Percentiles rank a stretch among this genome's conserved stretches.
phyloP scores from a whole-genome alignment of 2,329 filamentous ascomycete genomes.

The Myriangium duriaei region DNA sequence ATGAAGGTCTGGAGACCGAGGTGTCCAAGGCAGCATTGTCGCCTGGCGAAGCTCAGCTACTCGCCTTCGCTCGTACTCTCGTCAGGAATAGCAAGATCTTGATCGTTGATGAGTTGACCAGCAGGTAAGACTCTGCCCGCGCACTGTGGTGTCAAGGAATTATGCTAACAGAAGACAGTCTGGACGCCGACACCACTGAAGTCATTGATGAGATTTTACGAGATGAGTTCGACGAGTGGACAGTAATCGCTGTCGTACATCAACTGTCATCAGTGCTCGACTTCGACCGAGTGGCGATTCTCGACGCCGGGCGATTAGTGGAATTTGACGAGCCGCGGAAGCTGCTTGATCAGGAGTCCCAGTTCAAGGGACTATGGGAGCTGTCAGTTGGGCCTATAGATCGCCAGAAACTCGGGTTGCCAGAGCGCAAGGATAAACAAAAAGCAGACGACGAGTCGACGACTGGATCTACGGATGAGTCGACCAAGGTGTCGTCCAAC shows the following conservation, averaged over 20 bases:
- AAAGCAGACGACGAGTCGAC: too few species aligned
- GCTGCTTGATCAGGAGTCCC: conserved; percentile 12
- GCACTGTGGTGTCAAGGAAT: not conserved
- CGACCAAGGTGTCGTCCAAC: too few species aligned
- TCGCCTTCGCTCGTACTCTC: conserved; percentile 36
- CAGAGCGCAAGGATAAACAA: not conserved
- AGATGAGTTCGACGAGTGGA: conserved; percentile 42
- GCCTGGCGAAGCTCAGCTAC: conserved; percentile 39
- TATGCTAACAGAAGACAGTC: not conserved
- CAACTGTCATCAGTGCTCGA: conserved; percentile 43
- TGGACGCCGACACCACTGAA: conserved; percentile 3
- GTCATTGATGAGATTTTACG: conserved; percentile 25
- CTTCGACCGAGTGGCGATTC: conserved; percentile 39
- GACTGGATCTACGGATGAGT: too few species aligned
- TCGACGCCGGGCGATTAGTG: conserved; percentile 37
- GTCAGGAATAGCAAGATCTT: conserved; percentile 28
- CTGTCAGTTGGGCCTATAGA: not conserved
- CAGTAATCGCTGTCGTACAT: conserved; percentile 47
- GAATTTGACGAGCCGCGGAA: conserved; percentile 23
- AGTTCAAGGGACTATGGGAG: not conserved
- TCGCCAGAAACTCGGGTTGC: not conserved
- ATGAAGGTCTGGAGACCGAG: conserved; percentile 27
- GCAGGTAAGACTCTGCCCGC: not conserved
- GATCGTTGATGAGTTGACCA: conserved; percentile 22
- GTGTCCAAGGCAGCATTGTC: conserved; percentile 25